A percentile compares a stretch with the other conserved stretches of the same genome.
Conservation (phyloP, 2,329 filamentous ascomycete species). For the Alternaria alternata region DNA sequence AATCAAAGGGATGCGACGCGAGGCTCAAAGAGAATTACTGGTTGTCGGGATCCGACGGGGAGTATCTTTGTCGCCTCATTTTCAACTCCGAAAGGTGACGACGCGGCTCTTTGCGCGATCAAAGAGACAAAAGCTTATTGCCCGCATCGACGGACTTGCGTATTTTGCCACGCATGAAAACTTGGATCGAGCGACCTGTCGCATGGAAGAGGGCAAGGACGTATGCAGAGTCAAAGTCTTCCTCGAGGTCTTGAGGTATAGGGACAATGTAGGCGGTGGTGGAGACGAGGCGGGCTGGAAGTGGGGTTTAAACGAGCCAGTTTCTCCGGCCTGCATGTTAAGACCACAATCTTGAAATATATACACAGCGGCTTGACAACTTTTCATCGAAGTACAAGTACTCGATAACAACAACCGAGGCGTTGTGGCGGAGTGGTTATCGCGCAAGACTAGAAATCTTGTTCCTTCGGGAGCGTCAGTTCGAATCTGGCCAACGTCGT, state of each 20-base stretch:
- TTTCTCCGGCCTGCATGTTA: too few relatives aligned
- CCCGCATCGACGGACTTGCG: background rate
- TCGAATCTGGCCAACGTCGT: slow-evolving; percentile 52
- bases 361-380: background rate
- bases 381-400: slow-evolving; percentile 11
- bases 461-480: slow-evolving; percentile 54
- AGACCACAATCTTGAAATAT: too few relatives aligned
- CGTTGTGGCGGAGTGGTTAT: slow-evolving; percentile 54
- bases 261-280: background rate
- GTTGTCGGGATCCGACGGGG: slow-evolving; percentile 26
- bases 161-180: background rate
- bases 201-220: background rate
- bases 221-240: background rate
- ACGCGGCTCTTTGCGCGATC: slow-evolving; percentile 5
- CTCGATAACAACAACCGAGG: slow-evolving; percentile 18
- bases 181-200: background rate
- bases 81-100: slow-evolving; percentile 34
- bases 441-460: slow-evolving; percentile 55
- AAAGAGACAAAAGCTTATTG: background rate
- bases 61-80: slow-evolving; percentile 28
- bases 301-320: background rate
- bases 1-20: slow-evolving; percentile 29
- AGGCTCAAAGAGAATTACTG: slow-evolving; percentile 28
- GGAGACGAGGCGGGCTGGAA: background rate
- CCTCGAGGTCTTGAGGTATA: background rate